Evolutionary conservation across 169 alveolate species (phyloP), one percentile per base, ranked within the genome.

Genomic region (Cryptosporidium bovis): DNA sequence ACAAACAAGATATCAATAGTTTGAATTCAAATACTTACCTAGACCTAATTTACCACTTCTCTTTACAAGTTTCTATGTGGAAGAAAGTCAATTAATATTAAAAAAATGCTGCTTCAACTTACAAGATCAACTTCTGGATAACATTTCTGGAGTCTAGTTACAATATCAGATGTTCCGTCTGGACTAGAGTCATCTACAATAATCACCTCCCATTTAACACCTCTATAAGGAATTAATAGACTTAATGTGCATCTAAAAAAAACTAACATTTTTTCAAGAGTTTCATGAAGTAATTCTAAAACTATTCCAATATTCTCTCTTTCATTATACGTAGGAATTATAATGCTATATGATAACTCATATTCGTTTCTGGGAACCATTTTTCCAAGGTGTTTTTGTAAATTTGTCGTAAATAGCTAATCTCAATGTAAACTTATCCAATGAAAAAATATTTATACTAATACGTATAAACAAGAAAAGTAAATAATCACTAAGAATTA

Each of bases 181-280:
- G 98, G 98, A 56, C 98, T 94, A 90, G 96, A 95, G 71, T 97
- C 99, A 85, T 97, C 99, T 3, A 97, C 97, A 36, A 97, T 84
- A 29, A 97, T 93, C 20, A 97, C 92, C 91, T 97, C 99, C 92
- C 95, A 94, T 51, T 93, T 93, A 16, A 96, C 82, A 5, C 91
- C 82, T 65, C 96, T 92, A 65, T 24, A 36, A 51, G 56, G n/a
- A 64, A 29, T 16, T 2, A 27, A 13, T 44, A 44, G n/a, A 71
- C 56, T 18, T 82, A 13, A 31, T 60, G 6, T 62, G 4, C 10
- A 40, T 40, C 10, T 40, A 40, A 40, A 40, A 6, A 40, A 40
- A 36, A 64, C 64, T 67, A 93, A 94, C 97, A 94, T 89, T 82
- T 93, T 65, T 46, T 91, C 66, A 62, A 96, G 95, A 64, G 94